Base-by-base conservation (phyloP, 2,329 filamentous ascomycete species). In the Cyphellophora attinorum region DNA sequence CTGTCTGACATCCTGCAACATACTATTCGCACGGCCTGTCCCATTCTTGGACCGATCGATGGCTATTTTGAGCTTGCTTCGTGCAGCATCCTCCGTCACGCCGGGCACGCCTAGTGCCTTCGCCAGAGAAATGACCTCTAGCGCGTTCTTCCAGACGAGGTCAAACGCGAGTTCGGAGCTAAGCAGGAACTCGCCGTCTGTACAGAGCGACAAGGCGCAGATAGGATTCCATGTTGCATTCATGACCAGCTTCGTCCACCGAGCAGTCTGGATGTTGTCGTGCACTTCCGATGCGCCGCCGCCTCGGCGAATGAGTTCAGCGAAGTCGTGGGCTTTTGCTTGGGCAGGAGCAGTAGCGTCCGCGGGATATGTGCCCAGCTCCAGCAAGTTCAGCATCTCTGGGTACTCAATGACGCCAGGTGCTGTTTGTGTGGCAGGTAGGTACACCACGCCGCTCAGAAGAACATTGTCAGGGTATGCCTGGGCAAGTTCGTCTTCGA, bases 221-320 rank as follows among this genome's bases (percentile, higher is more conserved):
- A 74, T 63, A 0, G 70, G 60, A 44, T 76, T 75, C 45, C 70
- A 60, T 15, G 60, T 65, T 0, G 70, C 64, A 40, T 66, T 67
- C 43, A 63, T 66, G 10, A 74, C 54, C 4, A 76, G 56, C 38
- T 59, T 59, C 6, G 45, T 40, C 56, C 56, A 59, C 5, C 56
- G 50, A 11, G 49, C 44, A 18, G 49, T 44, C 11, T 44, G 29
- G 4, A 57, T 51, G 18, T 56, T 44, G 0, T 38, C 25, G 4
- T 64, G n/a, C 8, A 25, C 21, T 25, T 8, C 8, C 8, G 8
- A 25, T 8, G 21, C n/a, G 8, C 8, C 21, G 21, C 21, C 21
- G 21, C 21, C 21, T 8, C 21, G 8, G 8, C n/a, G 21, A 25
- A 8, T 43, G 11, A 73, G 51, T 2, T 55, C 53, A 5, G 58